phyloP scores from a whole-genome alignment of 2,329 filamentous ascomycete species.

The Fusarium sp. region DNA sequence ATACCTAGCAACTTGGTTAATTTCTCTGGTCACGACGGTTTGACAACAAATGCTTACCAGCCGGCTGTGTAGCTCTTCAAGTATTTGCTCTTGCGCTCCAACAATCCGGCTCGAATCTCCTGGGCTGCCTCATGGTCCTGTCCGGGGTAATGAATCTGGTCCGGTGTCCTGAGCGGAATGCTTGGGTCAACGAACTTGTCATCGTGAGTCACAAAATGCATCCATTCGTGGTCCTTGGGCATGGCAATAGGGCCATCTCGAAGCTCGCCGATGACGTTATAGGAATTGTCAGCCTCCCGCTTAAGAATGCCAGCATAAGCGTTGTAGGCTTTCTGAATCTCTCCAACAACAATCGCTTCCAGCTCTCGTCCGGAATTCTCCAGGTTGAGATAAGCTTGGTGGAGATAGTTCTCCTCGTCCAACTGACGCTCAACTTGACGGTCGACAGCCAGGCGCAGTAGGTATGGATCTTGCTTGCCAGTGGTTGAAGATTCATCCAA shows the following conservation, averaged over 20 bases:
- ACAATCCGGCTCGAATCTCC: slow-evolving; percentile 88
- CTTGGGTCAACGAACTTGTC: slow-evolving; percentile 89
- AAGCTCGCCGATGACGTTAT: slow-evolving; percentile 81
- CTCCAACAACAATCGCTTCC: slow-evolving; percentile 94
- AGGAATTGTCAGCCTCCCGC: slow-evolving; percentile 86
- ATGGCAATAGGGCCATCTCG: slow-evolving; percentile 88
- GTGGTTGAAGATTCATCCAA: slow-evolving; percentile 76
- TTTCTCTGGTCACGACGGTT: neutral
- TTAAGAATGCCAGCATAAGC: slow-evolving; percentile 92
- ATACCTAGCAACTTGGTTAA: slow-evolving; percentile 70
- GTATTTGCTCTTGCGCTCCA: slow-evolving; percentile 99
- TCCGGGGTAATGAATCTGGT: slow-evolving; percentile 91
- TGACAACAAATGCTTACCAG: slow-evolving; percentile 69
- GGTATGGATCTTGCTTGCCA: slow-evolving; percentile 91
- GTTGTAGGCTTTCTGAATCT: slow-evolving; percentile 98
- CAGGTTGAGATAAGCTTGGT: slow-evolving; percentile 94
- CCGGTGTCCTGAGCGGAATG: slow-evolving; percentile 78
- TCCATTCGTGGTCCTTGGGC: slow-evolving; percentile 94
- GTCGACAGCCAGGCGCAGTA: slow-evolving; percentile 86
- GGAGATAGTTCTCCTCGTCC: slow-evolving; percentile 96
- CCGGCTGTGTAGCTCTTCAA: slow-evolving; percentile 96
- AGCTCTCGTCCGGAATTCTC: slow-evolving; percentile 94
- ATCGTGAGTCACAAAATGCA: slow-evolving; percentile 80
- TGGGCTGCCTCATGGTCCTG: slow-evolving; percentile 83
- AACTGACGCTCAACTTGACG: slow-evolving; percentile 91